phyloP scores from a whole-genome alignment of 345 rosid genomes.

The Citrus cavaleriei region DNA sequence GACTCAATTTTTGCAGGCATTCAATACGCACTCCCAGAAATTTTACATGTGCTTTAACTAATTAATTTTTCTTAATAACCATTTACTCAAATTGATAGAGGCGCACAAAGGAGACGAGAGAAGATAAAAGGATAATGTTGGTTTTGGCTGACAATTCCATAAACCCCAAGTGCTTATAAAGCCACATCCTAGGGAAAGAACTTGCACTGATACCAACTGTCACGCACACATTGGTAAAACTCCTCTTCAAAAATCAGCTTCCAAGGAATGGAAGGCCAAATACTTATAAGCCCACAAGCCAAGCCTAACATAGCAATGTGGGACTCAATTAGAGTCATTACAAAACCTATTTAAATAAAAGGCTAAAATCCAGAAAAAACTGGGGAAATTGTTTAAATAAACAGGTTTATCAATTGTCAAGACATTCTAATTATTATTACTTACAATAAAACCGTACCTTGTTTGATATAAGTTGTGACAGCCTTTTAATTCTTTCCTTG shows the following conservation, averaged over 20 bases:
- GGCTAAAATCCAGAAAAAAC: not conserved
- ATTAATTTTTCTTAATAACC: not conserved
- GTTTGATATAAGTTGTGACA: slow-evolving; percentile 47
- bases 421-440: not conserved
- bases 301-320: too few species aligned
- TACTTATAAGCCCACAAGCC: too few species aligned
- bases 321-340: too few species aligned
- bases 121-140: not conserved
- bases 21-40: not conserved
- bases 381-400: not conserved
- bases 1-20: not conserved
- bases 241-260: too few species aligned
- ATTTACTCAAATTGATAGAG: not conserved
- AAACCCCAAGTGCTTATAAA: too few species aligned
- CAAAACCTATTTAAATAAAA: not conserved
- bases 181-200: too few species aligned
- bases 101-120: too few species aligned
- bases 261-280: too few species aligned
- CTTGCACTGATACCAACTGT: too few species aligned
- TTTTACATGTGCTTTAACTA: not conserved
- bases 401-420: not conserved
- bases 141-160: not conserved
- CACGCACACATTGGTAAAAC: too few species aligned
- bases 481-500: slow-evolving; percentile 58
- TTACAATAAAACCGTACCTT: slow-evolving; percentile 44